phyloP scores from a whole-genome alignment of 192 early-diverging fungal genomes.

The Umbelopsis ramanniana region DNA sequence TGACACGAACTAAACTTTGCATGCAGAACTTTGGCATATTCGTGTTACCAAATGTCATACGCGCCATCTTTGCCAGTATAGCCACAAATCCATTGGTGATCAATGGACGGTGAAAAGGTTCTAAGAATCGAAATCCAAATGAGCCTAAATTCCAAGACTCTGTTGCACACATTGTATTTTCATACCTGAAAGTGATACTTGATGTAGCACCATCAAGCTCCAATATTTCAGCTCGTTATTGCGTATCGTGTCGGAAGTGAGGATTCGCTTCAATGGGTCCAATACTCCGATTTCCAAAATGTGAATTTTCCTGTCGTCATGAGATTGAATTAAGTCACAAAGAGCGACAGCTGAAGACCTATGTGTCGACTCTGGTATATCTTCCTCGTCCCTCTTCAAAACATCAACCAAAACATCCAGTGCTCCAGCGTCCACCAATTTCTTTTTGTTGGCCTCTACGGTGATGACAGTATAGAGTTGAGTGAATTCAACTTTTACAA shows the following conservation, averaged over 20 bases:
- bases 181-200: slow-evolving; percentile 68
- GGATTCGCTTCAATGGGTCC: slow-evolving; percentile 57
- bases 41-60: slow-evolving; percentile 81
- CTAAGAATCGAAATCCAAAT: slow-evolving; percentile 24
- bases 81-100: slow-evolving; percentile 58
- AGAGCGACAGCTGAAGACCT: slow-evolving; percentile 70
- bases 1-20: slow-evolving; percentile 73
- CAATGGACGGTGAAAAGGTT: slow-evolving; percentile 55
- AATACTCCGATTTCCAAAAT: slow-evolving; percentile 67
- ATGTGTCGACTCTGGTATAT: slow-evolving; percentile 58
- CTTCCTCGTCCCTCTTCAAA: slow-evolving; percentile 48
- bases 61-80: slow-evolving; percentile 66
- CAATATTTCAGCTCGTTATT: slow-evolving; percentile 84
- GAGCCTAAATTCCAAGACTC: neutral
- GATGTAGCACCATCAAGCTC: slow-evolving; percentile 77
- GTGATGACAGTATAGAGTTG: too few relatives aligned
- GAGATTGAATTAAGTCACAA: slow-evolving; percentile 62
- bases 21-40: slow-evolving; percentile 85
- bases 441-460: slow-evolving; percentile 60
- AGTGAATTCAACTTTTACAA: too few relatives aligned
- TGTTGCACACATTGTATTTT: neutral
- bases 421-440: slow-evolving; percentile 62
- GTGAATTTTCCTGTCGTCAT: slow-evolving; percentile 62
- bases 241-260: slow-evolving; percentile 52
- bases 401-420: slow-evolving; percentile 61